phyloP scores from a whole-genome alignment of 352 stramenopile genomes.

The Halophytophthora polymorphica region DNA sequence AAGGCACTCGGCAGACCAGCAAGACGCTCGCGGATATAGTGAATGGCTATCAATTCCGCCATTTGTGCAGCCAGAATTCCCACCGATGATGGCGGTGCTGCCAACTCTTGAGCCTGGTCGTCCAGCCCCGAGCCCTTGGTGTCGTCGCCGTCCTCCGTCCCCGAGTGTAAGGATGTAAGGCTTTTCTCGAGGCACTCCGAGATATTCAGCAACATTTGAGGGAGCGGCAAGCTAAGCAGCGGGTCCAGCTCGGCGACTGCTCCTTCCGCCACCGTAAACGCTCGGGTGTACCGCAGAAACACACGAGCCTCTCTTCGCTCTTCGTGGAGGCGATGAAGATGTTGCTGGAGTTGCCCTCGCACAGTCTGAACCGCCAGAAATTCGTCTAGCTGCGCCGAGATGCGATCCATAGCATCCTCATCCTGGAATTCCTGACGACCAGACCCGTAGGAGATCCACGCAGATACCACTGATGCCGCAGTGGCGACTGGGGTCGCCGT shows the following conservation, averaged over 20 bases:
- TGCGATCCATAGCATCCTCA: conserved; percentile 29
- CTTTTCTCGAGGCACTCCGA: conserved; percentile 9
- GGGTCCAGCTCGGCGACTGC: conserved; percentile 11
- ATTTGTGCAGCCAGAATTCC: conserved; percentile 1
- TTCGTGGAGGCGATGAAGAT: conserved; percentile 8
- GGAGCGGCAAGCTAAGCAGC: conserved; percentile 14
- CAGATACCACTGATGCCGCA: conserved; percentile 17
- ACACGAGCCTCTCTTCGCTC: conserved; percentile 5
- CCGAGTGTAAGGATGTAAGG: not conserved
- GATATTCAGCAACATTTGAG: conserved; percentile 10
- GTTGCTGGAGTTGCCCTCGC: conserved; percentile 15
- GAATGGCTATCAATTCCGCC: conserved; percentile 9
- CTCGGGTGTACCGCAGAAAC: conserved; percentile 23
- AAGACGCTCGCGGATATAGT: conserved; percentile 26
- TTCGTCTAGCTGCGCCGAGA: conserved; percentile 26
- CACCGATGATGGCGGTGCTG: not conserved
- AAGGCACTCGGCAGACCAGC: conserved; percentile 23
- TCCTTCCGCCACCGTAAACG: conserved; percentile 23
- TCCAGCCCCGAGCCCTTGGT: not conserved
- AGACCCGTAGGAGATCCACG: conserved; percentile 19
- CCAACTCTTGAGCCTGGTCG: not conserved
- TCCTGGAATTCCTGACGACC: conserved; percentile 17
- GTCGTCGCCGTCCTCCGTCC: not conserved
- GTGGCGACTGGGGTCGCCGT: conserved; percentile 4
- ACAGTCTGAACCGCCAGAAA: conserved; percentile 14